Percentiles rank a stretch among this genome's conserved stretches.
These are phyloP conservation scores for Debaryomyces subglobosus DNA, from an alignment of 1,139 yeast genomes.

Conservation along the genomic window DNA sequence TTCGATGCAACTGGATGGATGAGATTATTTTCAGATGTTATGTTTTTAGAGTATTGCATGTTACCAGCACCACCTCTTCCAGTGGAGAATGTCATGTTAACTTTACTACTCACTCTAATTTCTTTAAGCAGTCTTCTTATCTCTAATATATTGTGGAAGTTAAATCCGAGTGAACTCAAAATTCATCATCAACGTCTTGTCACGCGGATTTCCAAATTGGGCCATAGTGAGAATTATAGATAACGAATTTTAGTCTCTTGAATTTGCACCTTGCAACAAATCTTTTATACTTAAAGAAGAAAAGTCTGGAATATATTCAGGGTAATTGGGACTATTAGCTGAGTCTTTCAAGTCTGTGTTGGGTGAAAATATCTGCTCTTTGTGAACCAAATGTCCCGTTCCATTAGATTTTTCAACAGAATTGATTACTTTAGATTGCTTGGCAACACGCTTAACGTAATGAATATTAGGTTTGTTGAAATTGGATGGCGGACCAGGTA, in stretches of 20 bases:
- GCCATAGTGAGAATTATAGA: neutral
- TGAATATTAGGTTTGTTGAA: neutral
- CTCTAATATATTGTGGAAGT: neutral
- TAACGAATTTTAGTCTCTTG: neutral
- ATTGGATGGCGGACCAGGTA: neutral
- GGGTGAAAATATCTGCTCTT: neutral
- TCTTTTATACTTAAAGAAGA: neutral
- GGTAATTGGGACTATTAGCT: neutral
- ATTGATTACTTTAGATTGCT: neutral
- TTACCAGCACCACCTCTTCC: slow-evolving; percentile 50
- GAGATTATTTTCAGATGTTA: slow-evolving; percentile 23
- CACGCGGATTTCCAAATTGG: slow-evolving; percentile 5
- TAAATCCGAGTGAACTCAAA: neutral
- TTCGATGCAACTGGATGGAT: slow-evolving; percentile 14
- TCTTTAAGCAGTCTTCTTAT: neutral
- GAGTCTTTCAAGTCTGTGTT: neutral
- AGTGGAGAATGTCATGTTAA: slow-evolving; percentile 24
- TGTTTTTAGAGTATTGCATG: slow-evolving; percentile 25
- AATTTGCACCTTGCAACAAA: neutral
- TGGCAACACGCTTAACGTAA: neutral
- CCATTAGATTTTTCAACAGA: neutral
- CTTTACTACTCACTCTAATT: neutral
- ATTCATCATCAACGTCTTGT: slow-evolving; percentile 4
- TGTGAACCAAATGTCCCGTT: neutral
- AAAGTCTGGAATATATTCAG: neutral